A percentile compares a stretch with the other conserved stretches of the same genome.
Evolutionary conservation across 768 basidiomycete genomes (phyloP).

Genomic region (Rhodosporidiobolus sp.): DNA sequence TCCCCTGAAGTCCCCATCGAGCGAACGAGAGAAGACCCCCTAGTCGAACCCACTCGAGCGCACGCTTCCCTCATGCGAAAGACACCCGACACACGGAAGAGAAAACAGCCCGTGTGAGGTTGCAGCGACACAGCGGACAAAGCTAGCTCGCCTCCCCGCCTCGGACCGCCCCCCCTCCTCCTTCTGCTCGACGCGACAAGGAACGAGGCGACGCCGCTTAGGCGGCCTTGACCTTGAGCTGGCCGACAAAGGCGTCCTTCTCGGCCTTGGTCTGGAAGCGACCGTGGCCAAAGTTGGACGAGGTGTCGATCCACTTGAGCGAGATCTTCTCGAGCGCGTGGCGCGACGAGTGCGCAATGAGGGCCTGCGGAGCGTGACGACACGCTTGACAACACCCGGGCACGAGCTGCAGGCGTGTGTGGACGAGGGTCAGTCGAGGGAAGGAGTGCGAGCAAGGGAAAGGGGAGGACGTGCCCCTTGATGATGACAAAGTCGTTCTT

Average conservation of each 20-base stretch:
- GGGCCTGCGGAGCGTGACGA: slow-evolving; percentile 95
- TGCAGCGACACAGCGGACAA: too few relatives aligned
- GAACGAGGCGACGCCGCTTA: too few relatives aligned
- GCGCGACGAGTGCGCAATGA: slow-evolving; percentile 93
- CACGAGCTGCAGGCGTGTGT: slow-evolving; percentile 67
- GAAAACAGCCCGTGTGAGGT: too few relatives aligned
- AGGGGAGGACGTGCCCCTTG: slow-evolving; percentile 54
- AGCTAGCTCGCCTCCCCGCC: too few relatives aligned
- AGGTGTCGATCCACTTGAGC: slow-evolving; percentile 28
- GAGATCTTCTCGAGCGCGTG: slow-evolving; percentile 91
- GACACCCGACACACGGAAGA: too few relatives aligned
- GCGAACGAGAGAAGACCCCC: too few relatives aligned
- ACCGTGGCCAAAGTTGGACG: slow-evolving; percentile 65
- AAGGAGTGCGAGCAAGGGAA: too few relatives aligned
- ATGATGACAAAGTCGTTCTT: slow-evolving; percentile 97
- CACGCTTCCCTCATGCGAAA: too few relatives aligned
- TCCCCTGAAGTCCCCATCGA: too few relatives aligned
- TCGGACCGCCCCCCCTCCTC: too few relatives aligned
- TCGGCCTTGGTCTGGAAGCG: slow-evolving; percentile 61
- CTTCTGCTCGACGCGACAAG: too few relatives aligned
- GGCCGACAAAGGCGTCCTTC: slow-evolving; percentile 81
- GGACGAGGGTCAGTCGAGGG: not conserved
- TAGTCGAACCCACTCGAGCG: too few relatives aligned
- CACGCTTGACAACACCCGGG: slow-evolving; percentile 96
- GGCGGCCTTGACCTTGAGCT: slow-evolving; percentile 50